phyloP scores from a whole-genome alignment of 139 green algal species.

The Chlorella vulgaris region DNA sequence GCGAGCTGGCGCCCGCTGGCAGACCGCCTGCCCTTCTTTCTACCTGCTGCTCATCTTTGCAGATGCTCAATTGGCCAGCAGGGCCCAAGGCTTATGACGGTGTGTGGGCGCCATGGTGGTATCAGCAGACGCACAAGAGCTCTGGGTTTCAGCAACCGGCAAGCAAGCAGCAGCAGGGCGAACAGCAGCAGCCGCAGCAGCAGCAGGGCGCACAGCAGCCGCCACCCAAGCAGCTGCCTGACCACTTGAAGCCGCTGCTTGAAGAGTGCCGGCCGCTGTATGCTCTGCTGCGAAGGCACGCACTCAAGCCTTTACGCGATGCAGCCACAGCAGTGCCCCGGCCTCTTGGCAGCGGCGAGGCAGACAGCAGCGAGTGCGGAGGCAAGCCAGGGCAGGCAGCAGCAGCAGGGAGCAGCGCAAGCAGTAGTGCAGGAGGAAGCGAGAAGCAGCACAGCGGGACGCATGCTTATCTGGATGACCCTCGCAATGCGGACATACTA shows the following conservation, averaged over 20 bases:
- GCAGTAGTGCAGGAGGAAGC: neutral
- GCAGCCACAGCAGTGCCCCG: neutral
- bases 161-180: neutral
- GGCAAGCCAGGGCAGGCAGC: neutral
- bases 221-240: slow-evolving; percentile 40
- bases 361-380: neutral
- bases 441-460: slow-evolving; percentile 45
- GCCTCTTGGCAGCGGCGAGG: neutral
- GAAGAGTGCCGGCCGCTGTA: slow-evolving; percentile 71
- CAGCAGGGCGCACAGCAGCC: neutral
- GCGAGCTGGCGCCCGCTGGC: too few species aligned
- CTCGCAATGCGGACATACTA: slow-evolving; percentile 68
- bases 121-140: slow-evolving; percentile 56
- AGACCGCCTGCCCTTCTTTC: neutral
- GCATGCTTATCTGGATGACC: slow-evolving; percentile 60
- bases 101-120: slow-evolving; percentile 80
- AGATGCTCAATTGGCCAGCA: slow-evolving; percentile 67
- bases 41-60: neutral
- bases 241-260: slow-evolving; percentile 59
- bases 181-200: neutral
- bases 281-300: slow-evolving; percentile 50
- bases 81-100: slow-evolving; percentile 79
- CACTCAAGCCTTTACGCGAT: slow-evolving; percentile 29
- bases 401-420: neutral
- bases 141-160: slow-evolving; percentile 47